Base-by-base conservation (phyloP, 2,329 filamentous ascomycete species). In the Aspergillus niger region DNA sequence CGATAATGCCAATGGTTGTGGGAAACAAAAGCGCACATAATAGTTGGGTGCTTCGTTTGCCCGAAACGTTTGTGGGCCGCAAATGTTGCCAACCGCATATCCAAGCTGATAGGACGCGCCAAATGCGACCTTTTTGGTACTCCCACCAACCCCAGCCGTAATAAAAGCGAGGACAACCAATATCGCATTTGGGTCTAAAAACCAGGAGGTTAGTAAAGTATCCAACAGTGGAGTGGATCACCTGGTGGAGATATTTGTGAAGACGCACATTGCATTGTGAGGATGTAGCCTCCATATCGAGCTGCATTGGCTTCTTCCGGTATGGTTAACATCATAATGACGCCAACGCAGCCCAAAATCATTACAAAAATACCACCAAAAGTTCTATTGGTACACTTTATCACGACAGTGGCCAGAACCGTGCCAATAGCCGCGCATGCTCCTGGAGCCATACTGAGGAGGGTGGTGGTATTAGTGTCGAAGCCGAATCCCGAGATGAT, bases 51-150 rank as follows among this genome's bases (percentile, higher is more conserved):
- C 72, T 50, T 77, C 70, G 6, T 69, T 63, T 15, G 66, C 66
- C 22, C 69, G 65, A 62, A 75, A 77, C 0, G 74, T 76, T 56
- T 76, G 74, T 3, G 76, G 74, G 1, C 76, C 76, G 38, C 76
- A 73, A 6, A 78, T 65, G 60, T 77, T 77, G 8, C 55, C 55
- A 22, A 57, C 47, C 3, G 55, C 32, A 36, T 57, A 57, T 7
- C 55, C 55, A n/a, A 57, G 44, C 26, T 57, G 55, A 20, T 57
- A 57, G 3, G 28, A 26, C 20, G 15, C 28, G 11, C 55, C 32
- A 11, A 57, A 57, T 8, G 47, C 28, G 5, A 57, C 17, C 24
- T 57, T 57, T 28, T 57, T 57, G 7, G 55, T 57, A 3, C 44
- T 24, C 2, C 55, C 55, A n/a, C 11, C 44, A 5, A 57, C 47